Evolutionary conservation across 345 rosid species (phyloP), one percentile per base, ranked within the genome.

Genomic region (Euphorbia peplus): DNA sequence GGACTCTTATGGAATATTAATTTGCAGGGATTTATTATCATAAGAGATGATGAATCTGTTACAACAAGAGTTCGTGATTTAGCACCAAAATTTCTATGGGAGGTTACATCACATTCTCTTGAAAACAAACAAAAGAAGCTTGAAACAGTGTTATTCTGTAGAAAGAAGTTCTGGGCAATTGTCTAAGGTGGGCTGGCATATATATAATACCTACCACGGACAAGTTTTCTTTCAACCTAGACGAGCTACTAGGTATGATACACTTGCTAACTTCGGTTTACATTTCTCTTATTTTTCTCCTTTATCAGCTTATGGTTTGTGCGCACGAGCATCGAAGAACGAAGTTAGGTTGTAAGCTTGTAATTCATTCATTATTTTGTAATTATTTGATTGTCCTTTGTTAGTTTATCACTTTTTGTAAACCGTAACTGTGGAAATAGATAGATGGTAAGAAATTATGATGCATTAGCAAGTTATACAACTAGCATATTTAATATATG

Each of bases 121-220:
- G 67, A 82, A 56, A 87, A 86, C 80, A 87, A 76, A 75, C 80
- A 78, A 70, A 92, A 83, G 80, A 78, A 64, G 79, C 71, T 58
- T 61, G 99, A 90, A 63, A 72, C 80, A 8, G 92, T 88, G 60
- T 71, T 95, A 44, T 75, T 92, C 28, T 87, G 98, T 75, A 81
- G 92, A 69, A 95, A 90, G 81, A 92, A 73, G 76, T 95, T 92
- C 71, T 95, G 97, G 97, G 88, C 88, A 21, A 73, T 88, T 63
- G 66, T 83, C 51, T 83, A 72, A 80, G 28, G 25, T 37, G 61
- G n/a, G 24, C 55, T 50, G 19, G 11, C 56, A 28, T 2, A 21
- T n/a, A 30, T 18, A 9, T 28, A 8, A n/a, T n/a, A n/a, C n/a
- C n/a, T n/a, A n/a, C n/a, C 30, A 39, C 64, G 9, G 30, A 61